A percentile compares a stretch with the other conserved stretches of the same genome.
Evolutionary conservation across 768 basidiomycete genomes (phyloP).

Genomic region (Phaeotremella skinneri): DNA sequence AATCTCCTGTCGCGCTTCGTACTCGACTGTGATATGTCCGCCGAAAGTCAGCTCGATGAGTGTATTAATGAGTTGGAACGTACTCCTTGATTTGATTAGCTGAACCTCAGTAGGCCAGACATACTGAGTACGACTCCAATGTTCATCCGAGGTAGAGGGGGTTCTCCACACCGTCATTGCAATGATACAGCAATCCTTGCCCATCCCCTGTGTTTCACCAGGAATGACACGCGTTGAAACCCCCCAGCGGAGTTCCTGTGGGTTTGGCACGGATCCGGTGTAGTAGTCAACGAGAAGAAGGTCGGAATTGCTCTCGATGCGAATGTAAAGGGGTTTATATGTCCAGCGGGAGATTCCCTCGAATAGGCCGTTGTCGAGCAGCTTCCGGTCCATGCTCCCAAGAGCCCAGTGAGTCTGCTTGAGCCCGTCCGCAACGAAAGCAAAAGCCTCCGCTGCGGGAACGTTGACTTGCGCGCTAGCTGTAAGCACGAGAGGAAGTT

Average conservation of each 20-base stretch:
- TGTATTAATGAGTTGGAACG: no score
- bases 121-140: neutral
- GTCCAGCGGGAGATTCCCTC: neutral
- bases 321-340: neutral
- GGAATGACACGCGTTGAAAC: neutral
- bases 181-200: neutral
- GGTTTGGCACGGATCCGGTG: neutral
- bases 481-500: neutral
- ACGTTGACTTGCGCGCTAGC: neutral
- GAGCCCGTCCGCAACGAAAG: neutral
- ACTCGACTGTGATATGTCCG: neutral
- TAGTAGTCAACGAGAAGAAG: constrained; percentile 1
- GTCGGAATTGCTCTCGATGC: neutral
- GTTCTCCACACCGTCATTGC: constrained; percentile 1
- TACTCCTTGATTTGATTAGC: constrained; percentile 1
- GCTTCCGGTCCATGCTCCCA: neutral
- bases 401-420: constrained; percentile 1
- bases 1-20: neutral
- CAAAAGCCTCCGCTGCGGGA: neutral
- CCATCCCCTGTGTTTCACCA: neutral
- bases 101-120: neutral
- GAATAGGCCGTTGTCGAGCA: constrained; percentile 1
- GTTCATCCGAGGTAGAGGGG: neutral
- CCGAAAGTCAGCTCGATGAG: no score
- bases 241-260: neutral